These are phyloP conservation scores for Fonsecaea multimorphosa DNA, from an alignment of 2,329 filamentous ascomycete genomes.

Conservation along the genomic window DNA sequence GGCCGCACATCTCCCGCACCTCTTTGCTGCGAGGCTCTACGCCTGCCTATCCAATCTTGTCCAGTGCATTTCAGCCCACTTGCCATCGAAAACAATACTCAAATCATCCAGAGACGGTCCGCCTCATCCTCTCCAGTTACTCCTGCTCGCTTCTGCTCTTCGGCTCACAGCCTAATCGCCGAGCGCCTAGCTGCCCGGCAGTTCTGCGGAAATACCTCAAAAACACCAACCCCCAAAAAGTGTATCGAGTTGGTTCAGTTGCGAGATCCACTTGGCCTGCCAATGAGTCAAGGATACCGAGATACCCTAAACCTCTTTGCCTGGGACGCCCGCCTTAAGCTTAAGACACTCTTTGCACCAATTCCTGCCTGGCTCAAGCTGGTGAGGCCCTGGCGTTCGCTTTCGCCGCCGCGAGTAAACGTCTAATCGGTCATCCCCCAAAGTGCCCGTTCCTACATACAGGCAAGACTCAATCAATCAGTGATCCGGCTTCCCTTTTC, in stretches of 20 bases:
- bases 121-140: not conserved
- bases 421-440: conserved; percentile 5
- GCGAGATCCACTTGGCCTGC: not conserved
- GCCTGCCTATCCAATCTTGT: not conserved
- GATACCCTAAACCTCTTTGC: conserved; percentile 18
- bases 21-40: conserved; percentile 19
- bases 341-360: conserved; percentile 1
- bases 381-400: conserved; percentile 1
- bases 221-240: not conserved
- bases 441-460: not conserved
- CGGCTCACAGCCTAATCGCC: conserved; percentile 12
- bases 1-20: conserved; percentile 19
- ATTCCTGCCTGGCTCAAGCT: conserved; percentile 14
- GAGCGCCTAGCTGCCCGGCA: conserved; percentile 10
- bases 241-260: conserved; percentile 3
- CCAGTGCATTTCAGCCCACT: not conserved
- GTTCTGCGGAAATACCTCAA: conserved; percentile 17
- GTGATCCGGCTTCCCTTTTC: conserved; percentile 8
- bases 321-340: conserved; percentile 12
- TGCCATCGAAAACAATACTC: not conserved
- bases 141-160: not conserved
- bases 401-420: not conserved
- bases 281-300: conserved; percentile 4
- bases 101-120: not conserved
- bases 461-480: not conserved